Evolutionary conservation across 345 rosid species (phyloP).

Genomic region (Arabis hirsuta): DNA sequence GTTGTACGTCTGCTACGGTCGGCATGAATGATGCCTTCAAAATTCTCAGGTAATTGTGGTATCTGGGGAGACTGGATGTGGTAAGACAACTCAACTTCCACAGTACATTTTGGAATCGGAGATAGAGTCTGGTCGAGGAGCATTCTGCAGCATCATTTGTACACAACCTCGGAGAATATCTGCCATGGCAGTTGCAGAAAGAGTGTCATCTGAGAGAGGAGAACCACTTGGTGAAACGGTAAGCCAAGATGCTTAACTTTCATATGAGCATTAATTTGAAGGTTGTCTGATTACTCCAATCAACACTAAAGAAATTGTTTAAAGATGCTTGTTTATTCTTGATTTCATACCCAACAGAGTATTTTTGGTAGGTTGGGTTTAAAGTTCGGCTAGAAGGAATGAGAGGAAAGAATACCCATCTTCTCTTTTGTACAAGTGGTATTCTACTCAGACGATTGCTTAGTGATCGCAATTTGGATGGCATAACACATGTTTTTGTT

Average conservation of each 20-base stretch:
- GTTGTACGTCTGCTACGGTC: background rate
- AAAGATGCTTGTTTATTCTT: constrained; percentile 47
- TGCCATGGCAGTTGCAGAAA: constrained; percentile 95
- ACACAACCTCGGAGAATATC: constrained; percentile 99
- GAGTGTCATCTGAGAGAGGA: constrained; percentile 96
- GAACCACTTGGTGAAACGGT: constrained; percentile 98
- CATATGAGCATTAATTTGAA: background rate
- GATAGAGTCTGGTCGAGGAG: constrained; percentile 99
- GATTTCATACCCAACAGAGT: constrained; percentile 58
- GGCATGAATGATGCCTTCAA: background rate
- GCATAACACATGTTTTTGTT: constrained; percentile 95
- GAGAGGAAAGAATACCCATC: constrained; percentile 92
- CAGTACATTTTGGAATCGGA: constrained; percentile 95
- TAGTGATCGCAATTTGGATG: constrained; percentile 86
- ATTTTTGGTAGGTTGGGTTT: constrained; percentile 90
- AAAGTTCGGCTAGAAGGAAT: constrained; percentile 98
- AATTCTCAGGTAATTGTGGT: constrained; percentile 78
- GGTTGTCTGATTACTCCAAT: constrained; percentile 11
- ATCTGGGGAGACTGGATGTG: constrained; percentile 99
- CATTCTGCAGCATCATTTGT: constrained; percentile 93
- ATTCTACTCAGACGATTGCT: constrained; percentile 87
- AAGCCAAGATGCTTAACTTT: constrained; percentile 43
- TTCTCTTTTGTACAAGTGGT: constrained; percentile 97
- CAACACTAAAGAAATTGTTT: background rate
- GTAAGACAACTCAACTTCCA: constrained; percentile 99